These are phyloP conservation scores for Tilletia caries DNA, from an alignment of 1,284 basidiomycete genomes.

Conservation along the genomic window DNA sequence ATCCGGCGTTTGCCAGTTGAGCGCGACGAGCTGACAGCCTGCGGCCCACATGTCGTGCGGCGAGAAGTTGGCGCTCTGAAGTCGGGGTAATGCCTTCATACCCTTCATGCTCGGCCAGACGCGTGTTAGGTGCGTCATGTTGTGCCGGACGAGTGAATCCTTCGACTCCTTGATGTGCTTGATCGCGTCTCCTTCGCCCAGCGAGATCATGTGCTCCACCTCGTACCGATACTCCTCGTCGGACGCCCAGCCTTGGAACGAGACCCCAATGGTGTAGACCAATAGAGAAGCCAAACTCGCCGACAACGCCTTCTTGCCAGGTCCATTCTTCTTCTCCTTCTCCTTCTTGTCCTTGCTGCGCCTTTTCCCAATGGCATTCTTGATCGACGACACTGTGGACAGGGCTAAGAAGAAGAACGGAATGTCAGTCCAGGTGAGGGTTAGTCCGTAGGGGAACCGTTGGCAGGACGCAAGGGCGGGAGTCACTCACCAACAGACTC, in stretches of 20 bases:
- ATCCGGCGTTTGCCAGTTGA: constrained; percentile 91
- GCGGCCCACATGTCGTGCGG: constrained; percentile 86
- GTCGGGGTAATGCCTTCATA: constrained; percentile 33
- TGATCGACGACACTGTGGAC: neutral
- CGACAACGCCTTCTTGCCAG: constrained; percentile 63
- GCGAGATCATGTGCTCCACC: constrained; percentile 83
- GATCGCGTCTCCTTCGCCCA: constrained; percentile 69
- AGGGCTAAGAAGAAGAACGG: neutral
- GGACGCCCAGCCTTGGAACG: constrained; percentile 86
- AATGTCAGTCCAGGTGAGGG: too few species aligned
- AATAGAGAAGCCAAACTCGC: constrained; percentile 70
- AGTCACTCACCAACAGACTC: neutral
- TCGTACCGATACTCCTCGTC: constrained; percentile 71
- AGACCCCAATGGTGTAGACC: constrained; percentile 93
- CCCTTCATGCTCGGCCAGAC: constrained; percentile 82
- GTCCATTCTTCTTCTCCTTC: neutral
- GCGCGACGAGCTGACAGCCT: constrained; percentile 87
- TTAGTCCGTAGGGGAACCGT: too few species aligned
- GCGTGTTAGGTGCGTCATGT: constrained; percentile 76
- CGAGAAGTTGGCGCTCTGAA: constrained; percentile 69
- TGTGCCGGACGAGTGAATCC: constrained; percentile 81
- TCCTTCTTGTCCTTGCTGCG: too few species aligned
- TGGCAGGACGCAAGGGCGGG: too few species aligned
- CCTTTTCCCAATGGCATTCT: too few species aligned
- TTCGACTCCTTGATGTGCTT: constrained; percentile 29